These are phyloP conservation scores for Pythium volutum DNA, from an alignment of 352 stramenopile species.

Conservation along the genomic window DNA sequence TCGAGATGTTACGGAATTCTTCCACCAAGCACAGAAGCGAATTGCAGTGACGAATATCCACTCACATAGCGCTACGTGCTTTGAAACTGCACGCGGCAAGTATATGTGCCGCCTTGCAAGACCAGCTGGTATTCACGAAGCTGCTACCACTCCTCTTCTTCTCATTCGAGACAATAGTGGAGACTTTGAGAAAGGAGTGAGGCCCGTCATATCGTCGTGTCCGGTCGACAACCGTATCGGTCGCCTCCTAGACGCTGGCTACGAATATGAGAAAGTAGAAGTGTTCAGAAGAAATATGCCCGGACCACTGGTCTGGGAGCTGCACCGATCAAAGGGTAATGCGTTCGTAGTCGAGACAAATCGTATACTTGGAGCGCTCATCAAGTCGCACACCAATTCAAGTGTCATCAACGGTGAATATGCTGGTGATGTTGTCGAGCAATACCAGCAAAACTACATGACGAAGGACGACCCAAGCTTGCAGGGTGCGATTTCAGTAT, in stretches of 20 bases:
- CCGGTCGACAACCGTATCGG: too few species aligned
- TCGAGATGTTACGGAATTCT: too few species aligned
- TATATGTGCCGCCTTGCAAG: conserved; percentile 22
- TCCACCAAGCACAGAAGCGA: not conserved
- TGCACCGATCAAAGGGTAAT: not conserved
- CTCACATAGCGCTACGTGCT: conserved; percentile 18
- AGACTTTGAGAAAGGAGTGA: not conserved
- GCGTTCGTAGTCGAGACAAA: conserved; percentile 11
- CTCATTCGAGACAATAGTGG: not conserved
- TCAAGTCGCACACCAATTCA: conserved; percentile 7
- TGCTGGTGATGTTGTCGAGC: conserved; percentile 4
- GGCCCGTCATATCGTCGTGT: too few species aligned
- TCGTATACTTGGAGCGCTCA: not conserved
- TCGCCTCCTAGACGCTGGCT: too few species aligned
- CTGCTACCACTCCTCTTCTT: conserved; percentile 3
- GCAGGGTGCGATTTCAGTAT: not conserved
- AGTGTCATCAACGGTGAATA: conserved; percentile 10
- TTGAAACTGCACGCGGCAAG: conserved; percentile 15
- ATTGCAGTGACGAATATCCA: conserved; percentile 18
- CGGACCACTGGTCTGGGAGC: not conserved
- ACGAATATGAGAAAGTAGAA: not conserved
- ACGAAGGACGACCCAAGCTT: not conserved
- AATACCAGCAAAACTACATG: conserved; percentile 9
- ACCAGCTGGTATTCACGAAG: conserved; percentile 17
- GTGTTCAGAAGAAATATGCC: not conserved